Percentiles rank a stretch among this genome's conserved stretches.
Conservation (phyloP, 2,329 filamentous ascomycete genomes). For the Fusarium albidum region DNA sequence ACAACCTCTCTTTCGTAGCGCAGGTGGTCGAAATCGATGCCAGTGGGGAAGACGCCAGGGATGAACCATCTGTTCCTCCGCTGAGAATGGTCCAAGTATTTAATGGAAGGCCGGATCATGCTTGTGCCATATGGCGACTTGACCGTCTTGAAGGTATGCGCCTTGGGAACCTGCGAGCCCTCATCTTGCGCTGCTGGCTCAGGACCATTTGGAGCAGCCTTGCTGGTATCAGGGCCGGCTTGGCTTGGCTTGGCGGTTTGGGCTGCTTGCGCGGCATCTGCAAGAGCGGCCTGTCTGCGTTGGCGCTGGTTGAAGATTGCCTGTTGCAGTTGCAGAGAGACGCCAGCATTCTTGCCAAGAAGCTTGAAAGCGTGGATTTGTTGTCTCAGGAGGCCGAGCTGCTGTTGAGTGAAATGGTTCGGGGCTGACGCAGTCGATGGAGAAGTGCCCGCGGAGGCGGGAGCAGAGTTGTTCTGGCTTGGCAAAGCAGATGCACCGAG, state of each 20-base stretch:
- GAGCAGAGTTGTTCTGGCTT: constrained; percentile 43
- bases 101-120: constrained; percentile 67
- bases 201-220: constrained; percentile 48
- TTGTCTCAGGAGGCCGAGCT: constrained; percentile 78
- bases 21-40: constrained; percentile 85
- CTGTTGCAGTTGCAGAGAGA: constrained; percentile 81
- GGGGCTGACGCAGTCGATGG: constrained; percentile 44
- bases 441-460: constrained; percentile 43
- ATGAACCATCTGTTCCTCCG: constrained; percentile 82
- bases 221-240: constrained; percentile 45
- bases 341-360: constrained; percentile 84
- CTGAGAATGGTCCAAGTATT: constrained; percentile 79
- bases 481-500: constrained; percentile 52
- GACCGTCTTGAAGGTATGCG: constrained; percentile 73
- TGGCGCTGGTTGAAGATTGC: constrained; percentile 80
- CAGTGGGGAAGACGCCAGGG: constrained; percentile 87
- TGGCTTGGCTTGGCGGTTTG: constrained; percentile 43
- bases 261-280: constrained; percentile 52
- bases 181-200: constrained; percentile 46
- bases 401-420: constrained; percentile 77
- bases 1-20: constrained; percentile 88
- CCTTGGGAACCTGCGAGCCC: constrained; percentile 46
- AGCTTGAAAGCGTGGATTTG: constrained; percentile 94
- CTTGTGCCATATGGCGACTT: constrained; percentile 73
- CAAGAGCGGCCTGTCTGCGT: constrained; percentile 65